Conservation (phyloP, 2,329 filamentous ascomycete species). For the Colletotrichum acutatum region DNA sequence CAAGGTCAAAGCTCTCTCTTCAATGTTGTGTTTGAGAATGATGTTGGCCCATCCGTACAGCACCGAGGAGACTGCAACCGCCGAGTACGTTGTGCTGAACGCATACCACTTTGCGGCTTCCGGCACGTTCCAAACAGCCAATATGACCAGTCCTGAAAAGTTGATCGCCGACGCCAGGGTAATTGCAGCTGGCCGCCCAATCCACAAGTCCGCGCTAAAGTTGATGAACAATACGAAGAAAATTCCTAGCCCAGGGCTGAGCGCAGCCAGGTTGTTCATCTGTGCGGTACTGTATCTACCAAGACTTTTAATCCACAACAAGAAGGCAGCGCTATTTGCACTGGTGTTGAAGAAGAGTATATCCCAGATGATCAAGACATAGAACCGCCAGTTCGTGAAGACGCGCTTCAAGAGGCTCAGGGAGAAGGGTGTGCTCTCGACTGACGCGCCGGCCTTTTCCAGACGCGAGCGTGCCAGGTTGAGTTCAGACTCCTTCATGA, state of each 20-base stretch:
- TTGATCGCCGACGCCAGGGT: slow-evolving; percentile 62
- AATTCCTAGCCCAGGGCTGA: slow-evolving; percentile 65
- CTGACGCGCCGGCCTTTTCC: slow-evolving; percentile 47
- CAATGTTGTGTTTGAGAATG: slow-evolving; percentile 55
- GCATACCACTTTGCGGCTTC: slow-evolving; percentile 65
- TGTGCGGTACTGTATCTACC: slow-evolving; percentile 55
- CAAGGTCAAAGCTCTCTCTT: slow-evolving; percentile 60
- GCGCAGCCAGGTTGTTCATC: slow-evolving; percentile 63
- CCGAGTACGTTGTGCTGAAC: slow-evolving; percentile 58
- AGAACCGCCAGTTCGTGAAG: slow-evolving; percentile 57
- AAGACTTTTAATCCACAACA: slow-evolving; percentile 69
- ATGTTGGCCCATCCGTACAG: slow-evolving; percentile 68
- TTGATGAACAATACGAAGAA: slow-evolving; percentile 65
- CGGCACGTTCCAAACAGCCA: slow-evolving; percentile 65
- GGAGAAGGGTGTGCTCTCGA: slow-evolving; percentile 49
- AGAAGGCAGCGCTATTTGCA: slow-evolving; percentile 55
- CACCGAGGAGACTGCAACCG: slow-evolving; percentile 63
- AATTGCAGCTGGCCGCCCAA: slow-evolving; percentile 66
- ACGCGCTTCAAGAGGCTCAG: slow-evolving; percentile 46
- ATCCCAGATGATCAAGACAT: slow-evolving; percentile 60
- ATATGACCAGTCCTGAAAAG: slow-evolving; percentile 61
- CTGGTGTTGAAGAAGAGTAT: slow-evolving; percentile 68
- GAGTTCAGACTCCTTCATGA: slow-evolving; percentile 59
- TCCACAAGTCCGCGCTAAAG: slow-evolving; percentile 65
- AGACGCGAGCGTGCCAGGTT: slow-evolving; percentile 57